Evolutionary conservation across 352 stramenopile species (phyloP).

Genomic region (Lagenidium giganteum): DNA sequence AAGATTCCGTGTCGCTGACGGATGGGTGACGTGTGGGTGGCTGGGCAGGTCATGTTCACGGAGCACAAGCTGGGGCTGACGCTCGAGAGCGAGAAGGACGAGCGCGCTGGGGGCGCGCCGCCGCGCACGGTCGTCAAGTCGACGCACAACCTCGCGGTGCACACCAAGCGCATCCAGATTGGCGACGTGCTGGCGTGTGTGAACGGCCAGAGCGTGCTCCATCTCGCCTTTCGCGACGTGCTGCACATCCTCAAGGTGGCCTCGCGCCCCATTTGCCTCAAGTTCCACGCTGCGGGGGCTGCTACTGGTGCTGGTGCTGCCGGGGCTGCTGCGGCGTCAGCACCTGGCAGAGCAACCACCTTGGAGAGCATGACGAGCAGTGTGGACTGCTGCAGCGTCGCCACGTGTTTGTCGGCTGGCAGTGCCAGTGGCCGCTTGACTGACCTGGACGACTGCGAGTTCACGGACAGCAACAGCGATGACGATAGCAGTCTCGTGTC

Average conservation of each 20-base stretch:
- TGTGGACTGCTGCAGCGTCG: too few species aligned
- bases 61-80: conserved; percentile 56
- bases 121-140: conserved; percentile 47
- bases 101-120: conserved; percentile 15
- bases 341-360: too few species aligned
- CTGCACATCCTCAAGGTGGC: conserved; percentile 46
- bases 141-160: conserved; percentile 35
- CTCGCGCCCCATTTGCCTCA: conserved; percentile 37
- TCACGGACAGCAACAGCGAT: too few species aligned
- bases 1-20: too few species aligned
- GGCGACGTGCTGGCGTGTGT: conserved; percentile 48
- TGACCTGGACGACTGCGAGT: conserved; percentile 10
- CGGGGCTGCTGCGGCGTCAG: too few species aligned
- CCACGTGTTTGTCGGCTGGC: conserved; percentile 11
- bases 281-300: conserved; percentile 29
- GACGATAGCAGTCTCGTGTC: too few species aligned
- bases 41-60: conserved; percentile 46
- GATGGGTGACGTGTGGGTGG: too few species aligned
- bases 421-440: not conserved
- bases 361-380: not conserved
- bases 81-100: conserved; percentile 31
- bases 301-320: too few species aligned
- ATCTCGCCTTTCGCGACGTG: conserved; percentile 46
- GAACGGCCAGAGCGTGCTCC: conserved; percentile 45
- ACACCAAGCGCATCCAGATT: conserved; percentile 55